Evolutionary conservation across 164 flowering plant genomes (phyloP).

Genomic region (Tinospora cordifolia): DNA sequence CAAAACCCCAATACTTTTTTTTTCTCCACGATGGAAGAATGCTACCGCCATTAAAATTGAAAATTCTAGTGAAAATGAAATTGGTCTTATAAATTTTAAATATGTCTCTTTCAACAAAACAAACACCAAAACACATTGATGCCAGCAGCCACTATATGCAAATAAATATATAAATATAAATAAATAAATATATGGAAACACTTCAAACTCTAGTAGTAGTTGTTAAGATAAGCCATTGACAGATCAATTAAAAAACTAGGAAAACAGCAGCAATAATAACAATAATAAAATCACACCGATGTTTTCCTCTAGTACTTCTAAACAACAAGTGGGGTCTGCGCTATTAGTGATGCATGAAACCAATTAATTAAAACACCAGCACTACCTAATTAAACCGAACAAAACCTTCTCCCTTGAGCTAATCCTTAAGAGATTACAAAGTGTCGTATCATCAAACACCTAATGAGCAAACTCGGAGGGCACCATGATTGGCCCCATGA

Average conservation of each 20-base stretch:
- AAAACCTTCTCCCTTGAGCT: background rate
- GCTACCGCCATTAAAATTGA: constrained; percentile 11
- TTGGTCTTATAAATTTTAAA: constrained; percentile 9
- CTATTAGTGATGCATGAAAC: background rate
- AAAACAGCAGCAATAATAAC: background rate
- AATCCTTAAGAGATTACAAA: no score
- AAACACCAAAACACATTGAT: constrained; percentile 7
- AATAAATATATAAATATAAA: no score
- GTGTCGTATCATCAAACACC: background rate
- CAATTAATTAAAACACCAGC: no score
- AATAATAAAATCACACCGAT: background rate
- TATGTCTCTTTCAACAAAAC: constrained; percentile 22
- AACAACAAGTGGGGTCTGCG: background rate
- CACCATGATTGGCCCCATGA: constrained; percentile 3
- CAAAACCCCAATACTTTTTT: background rate
- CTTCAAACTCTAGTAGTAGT: constrained; percentile 1
- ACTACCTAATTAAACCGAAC: background rate
- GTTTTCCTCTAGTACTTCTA: background rate
- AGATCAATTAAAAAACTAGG: constrained; percentile 3
- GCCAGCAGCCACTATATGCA: constrained; percentile 17
- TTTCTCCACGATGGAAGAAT: constrained; percentile 5
- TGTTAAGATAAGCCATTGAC: constrained; percentile 12
- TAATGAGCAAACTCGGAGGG: background rate
- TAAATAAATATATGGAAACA: no score
- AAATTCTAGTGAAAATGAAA: constrained; percentile 14